Conservation (phyloP, 164 flowering plant genomes). For the Taxillus chinensis region DNA sequence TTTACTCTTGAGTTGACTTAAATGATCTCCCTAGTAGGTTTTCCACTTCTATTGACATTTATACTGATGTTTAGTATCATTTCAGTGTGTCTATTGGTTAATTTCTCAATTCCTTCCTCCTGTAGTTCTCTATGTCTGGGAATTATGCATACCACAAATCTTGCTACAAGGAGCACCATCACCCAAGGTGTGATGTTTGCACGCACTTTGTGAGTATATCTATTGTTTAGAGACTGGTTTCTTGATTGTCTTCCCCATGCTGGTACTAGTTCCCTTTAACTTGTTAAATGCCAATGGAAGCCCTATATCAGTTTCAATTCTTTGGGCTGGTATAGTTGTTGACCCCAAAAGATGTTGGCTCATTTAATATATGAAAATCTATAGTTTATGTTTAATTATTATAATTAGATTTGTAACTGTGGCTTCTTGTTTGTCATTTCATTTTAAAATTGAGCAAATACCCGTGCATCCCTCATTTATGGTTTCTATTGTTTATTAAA, state of each 20-base stretch:
- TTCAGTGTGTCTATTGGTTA: constrained; percentile 4
- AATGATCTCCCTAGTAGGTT: background rate
- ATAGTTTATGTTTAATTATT: too few species aligned
- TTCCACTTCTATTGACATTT: background rate
- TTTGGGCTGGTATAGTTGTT: background rate
- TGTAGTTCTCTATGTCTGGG: constrained; percentile 79
- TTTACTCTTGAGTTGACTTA: background rate
- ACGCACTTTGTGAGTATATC: constrained; percentile 56
- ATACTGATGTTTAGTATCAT: background rate
- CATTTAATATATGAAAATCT: too few species aligned
- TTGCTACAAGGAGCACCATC: constrained; percentile 82
- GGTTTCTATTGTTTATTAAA: constrained; percentile 7
- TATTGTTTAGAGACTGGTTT: background rate
- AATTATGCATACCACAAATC: constrained; percentile 79
- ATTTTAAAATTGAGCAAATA: too few species aligned
- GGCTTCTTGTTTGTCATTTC: too few species aligned
- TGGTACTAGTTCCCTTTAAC: background rate
- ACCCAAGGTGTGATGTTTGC: constrained; percentile 97
- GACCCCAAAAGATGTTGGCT: background rate
- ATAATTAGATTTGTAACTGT: too few species aligned
- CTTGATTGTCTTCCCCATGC: background rate
- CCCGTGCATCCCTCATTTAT: too few species aligned
- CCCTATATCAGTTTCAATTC: background rate
- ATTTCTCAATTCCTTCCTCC: constrained; percentile 9
- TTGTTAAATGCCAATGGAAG: background rate